These are phyloP conservation scores for Acmispon strigosus DNA, from an alignment of 306 rosid species.

Conservation along the genomic window DNA sequence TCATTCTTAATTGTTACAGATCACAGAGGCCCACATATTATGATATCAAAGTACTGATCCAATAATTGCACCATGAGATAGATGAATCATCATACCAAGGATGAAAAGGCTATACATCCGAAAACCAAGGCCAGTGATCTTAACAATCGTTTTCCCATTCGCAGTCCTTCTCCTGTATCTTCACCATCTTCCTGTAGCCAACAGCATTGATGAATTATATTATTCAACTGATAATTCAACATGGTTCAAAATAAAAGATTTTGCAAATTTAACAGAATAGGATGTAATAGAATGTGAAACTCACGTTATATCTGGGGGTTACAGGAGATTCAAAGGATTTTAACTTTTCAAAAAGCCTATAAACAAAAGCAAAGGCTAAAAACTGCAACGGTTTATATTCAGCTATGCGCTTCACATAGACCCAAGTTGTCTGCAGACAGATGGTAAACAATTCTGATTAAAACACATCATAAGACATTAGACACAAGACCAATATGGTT, in stretches of 20 bases:
- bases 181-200: slow-evolving; percentile 89
- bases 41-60: neutral
- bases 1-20: neutral
- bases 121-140: slow-evolving; percentile 82
- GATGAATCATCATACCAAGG: slow-evolving; percentile 56
- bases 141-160: slow-evolving; percentile 88
- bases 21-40: neutral
- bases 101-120: slow-evolving; percentile 81
- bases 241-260: neutral
- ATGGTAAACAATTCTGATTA: slow-evolving; percentile 17
- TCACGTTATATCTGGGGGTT: slow-evolving; percentile 60
- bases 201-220: slow-evolving; percentile 25
- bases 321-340: slow-evolving; percentile 69
- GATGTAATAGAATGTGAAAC: slow-evolving; percentile 28
- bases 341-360: slow-evolving; percentile 93
- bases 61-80: slow-evolving; percentile 23
- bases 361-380: slow-evolving; percentile 84
- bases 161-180: slow-evolving; percentile 77
- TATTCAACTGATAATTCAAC: neutral
- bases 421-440: slow-evolving; percentile 80
- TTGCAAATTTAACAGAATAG: neutral
- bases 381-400: slow-evolving; percentile 93
- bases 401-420: slow-evolving; percentile 55
- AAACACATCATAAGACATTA: neutral
- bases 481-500: neutral